Evolutionary conservation across 495 filamentous ascomycete species (phyloP).

Genomic region (Penicillium crystallinum): DNA sequence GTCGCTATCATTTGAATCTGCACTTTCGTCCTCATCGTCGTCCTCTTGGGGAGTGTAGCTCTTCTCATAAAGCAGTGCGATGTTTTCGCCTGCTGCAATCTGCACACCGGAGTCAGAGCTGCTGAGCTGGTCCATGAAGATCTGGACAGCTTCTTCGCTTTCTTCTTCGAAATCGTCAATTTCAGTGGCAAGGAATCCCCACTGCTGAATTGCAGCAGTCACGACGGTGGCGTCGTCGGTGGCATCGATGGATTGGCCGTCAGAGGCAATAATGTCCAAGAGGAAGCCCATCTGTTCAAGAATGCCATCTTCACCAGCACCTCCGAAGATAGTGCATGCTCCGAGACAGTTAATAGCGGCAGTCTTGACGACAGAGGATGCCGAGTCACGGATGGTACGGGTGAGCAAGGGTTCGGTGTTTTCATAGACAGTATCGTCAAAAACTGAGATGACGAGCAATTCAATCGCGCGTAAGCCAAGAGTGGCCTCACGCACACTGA

Average conservation of each 20-base stretch:
- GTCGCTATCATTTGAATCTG: slow-evolving; percentile 39
- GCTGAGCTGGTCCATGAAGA: slow-evolving; percentile 85
- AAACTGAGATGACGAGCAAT: slow-evolving; percentile 67
- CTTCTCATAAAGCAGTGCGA: slow-evolving; percentile 86
- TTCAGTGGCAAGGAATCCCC: slow-evolving; percentile 81
- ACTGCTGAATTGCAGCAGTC: slow-evolving; percentile 75
- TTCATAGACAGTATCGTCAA: slow-evolving; percentile 66
- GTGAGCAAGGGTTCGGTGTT: slow-evolving; percentile 60
- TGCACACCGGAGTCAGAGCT: slow-evolving; percentile 72
- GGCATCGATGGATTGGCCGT: slow-evolving; percentile 71
- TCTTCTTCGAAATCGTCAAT: slow-evolving; percentile 74
- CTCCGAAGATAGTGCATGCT: slow-evolving; percentile 70
- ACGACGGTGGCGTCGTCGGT: slow-evolving; percentile 72
- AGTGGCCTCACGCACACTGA: slow-evolving; percentile 66
- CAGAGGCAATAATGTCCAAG: slow-evolving; percentile 79
- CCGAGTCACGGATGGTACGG: slow-evolving; percentile 63
- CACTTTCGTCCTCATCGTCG: slow-evolving; percentile 56
- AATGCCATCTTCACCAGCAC: slow-evolving; percentile 63
- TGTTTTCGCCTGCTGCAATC: slow-evolving; percentile 81
- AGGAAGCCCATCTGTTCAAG: slow-evolving; percentile 77
- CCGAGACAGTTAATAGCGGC: slow-evolving; percentile 72
- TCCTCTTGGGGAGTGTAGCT: slow-evolving; percentile 58
- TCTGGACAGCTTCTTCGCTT: slow-evolving; percentile 71
- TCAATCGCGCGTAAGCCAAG: slow-evolving; percentile 70
- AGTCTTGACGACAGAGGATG: slow-evolving; percentile 59